Base-by-base conservation (phyloP, 352 stramenopile species). In the Halophytophthora batemanensis region DNA sequence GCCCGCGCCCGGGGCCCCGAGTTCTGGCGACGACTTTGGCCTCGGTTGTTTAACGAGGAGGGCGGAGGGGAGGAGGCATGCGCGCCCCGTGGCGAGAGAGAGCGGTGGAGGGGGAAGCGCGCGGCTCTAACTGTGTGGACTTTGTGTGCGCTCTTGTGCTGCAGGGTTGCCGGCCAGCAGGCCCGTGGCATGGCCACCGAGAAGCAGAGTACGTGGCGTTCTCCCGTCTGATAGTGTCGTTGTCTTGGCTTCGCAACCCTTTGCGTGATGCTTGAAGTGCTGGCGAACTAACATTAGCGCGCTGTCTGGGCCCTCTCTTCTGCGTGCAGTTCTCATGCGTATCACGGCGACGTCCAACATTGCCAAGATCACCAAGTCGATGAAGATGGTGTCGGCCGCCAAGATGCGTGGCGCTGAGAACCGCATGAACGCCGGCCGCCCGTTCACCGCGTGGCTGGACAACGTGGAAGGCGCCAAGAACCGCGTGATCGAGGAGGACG, bases 301-400 rank as follows among this genome's bases (percentile, higher is more conserved):
- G n/a, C n/a, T n/a, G n/a, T n/a, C n/a, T n/a, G n/a, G n/a, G n/a
- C n/a, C n/a, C n/a, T n/a, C n/a, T n/a, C n/a, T n/a, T n/a, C n/a
- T n/a, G n/a, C n/a, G 14, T 3, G 2, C 55, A 75, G 66, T 91
- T 85, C 87, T 90, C 53, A 97, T 98, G 78, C 95, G 98, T 68
- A 99, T 99, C 64, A 82, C 86, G 53, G 96, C 96, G 18, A 99
- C 97, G 29, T 98, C 97, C 61, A 99, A 99, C 87, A 99, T 99
- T 56, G 85, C 93, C 63, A 99, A 99, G 86, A 99, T 99, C 81
- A 99, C 97, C 44, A 97, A 97, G 76, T 99, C 97, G 48, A 99
- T 99, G 97, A 99, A 99, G 80, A 99, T 99, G 96, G 97, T 99
- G 72, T 99, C 96, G 53, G 96, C 97, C 39, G 96, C 96, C 54